Base-by-base conservation (phyloP, 176 grass and related monocot species). In the Eragrostis curvula region DNA sequence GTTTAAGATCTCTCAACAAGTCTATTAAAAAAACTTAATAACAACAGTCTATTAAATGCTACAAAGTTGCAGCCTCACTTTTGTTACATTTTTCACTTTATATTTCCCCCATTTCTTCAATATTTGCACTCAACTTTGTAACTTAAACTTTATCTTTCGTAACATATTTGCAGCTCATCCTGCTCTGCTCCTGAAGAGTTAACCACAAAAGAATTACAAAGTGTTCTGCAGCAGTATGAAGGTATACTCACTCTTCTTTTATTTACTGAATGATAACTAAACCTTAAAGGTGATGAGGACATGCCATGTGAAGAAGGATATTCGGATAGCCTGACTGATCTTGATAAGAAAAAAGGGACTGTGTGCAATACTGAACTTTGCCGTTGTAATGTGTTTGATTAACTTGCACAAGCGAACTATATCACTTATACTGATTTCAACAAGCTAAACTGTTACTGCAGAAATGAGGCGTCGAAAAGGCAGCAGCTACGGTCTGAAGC, bases 161-260 rank as follows among this genome's bases (percentile, higher is more conserved):
- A 62, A 39, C 40, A 66, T 78, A 41, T 79, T 72, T 88, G 46
- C 87, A 99, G 96, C 41, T 90, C 85, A 80, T 99, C 87, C 78
- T 99, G 96, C 77, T 88, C 91, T 53, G 80, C 74, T 5, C 91
- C 96, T 48, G 91, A 96, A 73, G 93, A 96, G 71, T 82, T 99
- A 84, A 95, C 80, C 69, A 89, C 85, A 73, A 94, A 94, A 79
- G 96, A 99, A 49, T 84, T 96, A 81, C 96, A 92, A 79, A 90
- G 70, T 92, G 87, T 99, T 79, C 80, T 99, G 27, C 91, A 85
- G 45, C 97, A 96, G 76, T 94, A 96, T 48, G 93, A 92, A 96
- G 96, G 96, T 99, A 81, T 50, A 50, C 24, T 15, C 49, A 50
- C 24, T 15, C 49, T 68, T 70, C 50, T 83, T 70, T 7, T 85